phyloP scores from a whole-genome alignment of 2,329 filamentous ascomycete genomes.

The Fusarium illudens region DNA sequence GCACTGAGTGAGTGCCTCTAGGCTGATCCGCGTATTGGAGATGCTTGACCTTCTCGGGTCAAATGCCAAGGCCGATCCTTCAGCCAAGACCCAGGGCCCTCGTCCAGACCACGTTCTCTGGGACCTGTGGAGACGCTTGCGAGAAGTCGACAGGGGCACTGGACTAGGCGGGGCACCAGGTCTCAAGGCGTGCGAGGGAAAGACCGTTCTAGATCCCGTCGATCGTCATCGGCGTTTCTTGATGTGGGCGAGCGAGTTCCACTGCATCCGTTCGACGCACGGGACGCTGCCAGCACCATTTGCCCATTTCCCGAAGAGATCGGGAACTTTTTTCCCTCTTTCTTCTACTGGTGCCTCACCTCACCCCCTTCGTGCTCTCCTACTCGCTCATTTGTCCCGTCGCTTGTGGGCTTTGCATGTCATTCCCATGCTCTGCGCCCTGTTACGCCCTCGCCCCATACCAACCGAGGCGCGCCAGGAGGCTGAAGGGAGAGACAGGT shows the following conservation, averaged over 20 bases:
- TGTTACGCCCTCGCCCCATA: slow-evolving; percentile 1
- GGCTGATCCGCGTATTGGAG: background rate
- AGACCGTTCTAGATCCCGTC: slow-evolving; percentile 40
- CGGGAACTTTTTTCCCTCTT: slow-evolving; percentile 17
- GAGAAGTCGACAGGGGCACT: slow-evolving; percentile 24
- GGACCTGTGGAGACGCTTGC: slow-evolving; percentile 18
- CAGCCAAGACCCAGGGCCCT: slow-evolving; percentile 25
- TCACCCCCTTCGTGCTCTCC: background rate
- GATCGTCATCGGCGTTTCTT: slow-evolving; percentile 41
- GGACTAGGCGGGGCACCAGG: slow-evolving; percentile 15
- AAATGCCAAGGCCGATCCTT: slow-evolving; percentile 15
- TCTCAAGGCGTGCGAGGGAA: slow-evolving; percentile 15
- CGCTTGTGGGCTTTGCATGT: slow-evolving; percentile 3
- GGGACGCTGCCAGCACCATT: slow-evolving; percentile 17
- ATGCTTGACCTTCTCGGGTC: slow-evolving; percentile 2
- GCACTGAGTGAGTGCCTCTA: background rate
- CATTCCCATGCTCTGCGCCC: slow-evolving; percentile 2
- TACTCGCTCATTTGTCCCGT: background rate
- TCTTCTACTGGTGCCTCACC: background rate
- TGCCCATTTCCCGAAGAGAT: slow-evolving; percentile 30
- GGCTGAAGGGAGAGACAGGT: slow-evolving; percentile 1
- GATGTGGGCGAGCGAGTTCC: slow-evolving; percentile 36
- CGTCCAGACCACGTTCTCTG: slow-evolving; percentile 29
- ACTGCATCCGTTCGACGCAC: slow-evolving; percentile 33
- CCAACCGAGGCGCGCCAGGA: slow-evolving; percentile 11